phyloP scores from a whole-genome alignment of 2,329 filamentous ascomycete species.

The Anisogramma anomala region DNA sequence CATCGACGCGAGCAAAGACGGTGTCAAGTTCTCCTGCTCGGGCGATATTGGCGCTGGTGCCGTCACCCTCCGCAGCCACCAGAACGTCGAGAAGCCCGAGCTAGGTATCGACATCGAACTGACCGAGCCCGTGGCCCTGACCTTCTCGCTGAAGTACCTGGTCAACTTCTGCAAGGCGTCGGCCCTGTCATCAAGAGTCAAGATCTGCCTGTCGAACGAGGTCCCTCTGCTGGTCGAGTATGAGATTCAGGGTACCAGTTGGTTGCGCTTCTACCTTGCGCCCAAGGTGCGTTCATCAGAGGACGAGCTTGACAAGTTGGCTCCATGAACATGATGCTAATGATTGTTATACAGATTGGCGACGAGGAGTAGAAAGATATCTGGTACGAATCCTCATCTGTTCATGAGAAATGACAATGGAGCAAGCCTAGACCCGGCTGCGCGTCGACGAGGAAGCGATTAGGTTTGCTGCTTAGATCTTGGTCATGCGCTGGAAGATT shows the following conservation, averaged over 20 bases:
- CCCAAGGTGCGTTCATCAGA: conserved; percentile 62
- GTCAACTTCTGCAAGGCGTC: conserved; percentile 99
- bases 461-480: not conserved
- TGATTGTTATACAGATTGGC: conserved; percentile 22
- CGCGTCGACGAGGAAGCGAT: not conserved
- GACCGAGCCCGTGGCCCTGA: conserved; percentile 82
- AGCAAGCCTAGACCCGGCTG: not conserved
- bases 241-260: conserved; percentile 65
- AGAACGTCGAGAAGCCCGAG: conserved; percentile 78
- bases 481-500: conserved; percentile 4
- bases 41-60: conserved; percentile 95
- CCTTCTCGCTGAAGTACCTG: conserved; percentile 97
- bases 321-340: not conserved
- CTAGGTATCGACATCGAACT: conserved; percentile 82
- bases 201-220: conserved; percentile 89
- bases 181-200: conserved; percentile 68
- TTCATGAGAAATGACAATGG: conserved; percentile 1
- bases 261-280: conserved; percentile 92
- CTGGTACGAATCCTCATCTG: not conserved
- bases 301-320: not conserved
- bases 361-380: conserved; percentile 27
- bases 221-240: conserved; percentile 96
- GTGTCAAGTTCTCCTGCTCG: conserved; percentile 84
- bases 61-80: conserved; percentile 81
- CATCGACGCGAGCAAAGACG: conserved; percentile 94